phyloP scores from a whole-genome alignment of 768 basidiomycete genomes.

The Psilocybe tampanensis region DNA sequence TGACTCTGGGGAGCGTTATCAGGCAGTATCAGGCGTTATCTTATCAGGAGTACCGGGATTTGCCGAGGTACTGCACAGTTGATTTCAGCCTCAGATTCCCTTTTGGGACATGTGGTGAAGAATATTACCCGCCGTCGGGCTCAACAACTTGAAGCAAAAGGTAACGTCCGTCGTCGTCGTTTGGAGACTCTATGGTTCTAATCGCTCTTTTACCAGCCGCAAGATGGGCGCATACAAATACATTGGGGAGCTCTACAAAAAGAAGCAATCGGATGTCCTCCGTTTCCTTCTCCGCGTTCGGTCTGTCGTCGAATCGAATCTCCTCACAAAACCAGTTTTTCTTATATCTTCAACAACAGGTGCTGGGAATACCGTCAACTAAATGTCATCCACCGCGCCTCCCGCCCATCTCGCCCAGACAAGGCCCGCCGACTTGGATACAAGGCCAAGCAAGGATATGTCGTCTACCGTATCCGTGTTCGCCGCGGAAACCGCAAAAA shows the following conservation, averaged over 20 bases:
- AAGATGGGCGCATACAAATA: slow-evolving; percentile 96
- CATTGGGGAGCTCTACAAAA: slow-evolving; percentile 96
- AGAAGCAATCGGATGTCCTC: slow-evolving; percentile 96
- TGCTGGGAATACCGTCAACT: slow-evolving; percentile 99
- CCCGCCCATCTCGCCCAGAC: slow-evolving; percentile 97
- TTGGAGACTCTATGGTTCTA: slow-evolving; percentile 15
- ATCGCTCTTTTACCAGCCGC: slow-evolving; percentile 34
- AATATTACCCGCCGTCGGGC: slow-evolving; percentile 30
- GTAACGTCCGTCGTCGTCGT: slow-evolving; percentile 25
- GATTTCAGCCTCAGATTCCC: slow-evolving; percentile 31
- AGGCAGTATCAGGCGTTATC: slow-evolving; percentile 1
- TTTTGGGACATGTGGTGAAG: slow-evolving; percentile 15
- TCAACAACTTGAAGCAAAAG: slow-evolving; percentile 43
- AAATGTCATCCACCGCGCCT: slow-evolving; percentile 97
- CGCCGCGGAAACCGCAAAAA: slow-evolving; percentile 99
- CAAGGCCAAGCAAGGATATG: slow-evolving; percentile 99
- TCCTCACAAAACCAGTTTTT: background rate
- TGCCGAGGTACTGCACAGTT: slow-evolving; percentile 43
- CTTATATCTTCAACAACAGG: slow-evolving; percentile 35
- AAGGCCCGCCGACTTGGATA: slow-evolving; percentile 98
- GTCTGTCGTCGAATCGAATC: slow-evolving; percentile 43
- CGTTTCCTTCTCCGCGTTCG: slow-evolving; percentile 97
- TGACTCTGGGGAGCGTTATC: too few species aligned
- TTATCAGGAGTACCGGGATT: slow-evolving; percentile 22
- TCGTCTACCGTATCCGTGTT: slow-evolving; percentile 96